A percentile compares a stretch with the other conserved stretches of the same genome.
These are phyloP conservation scores for Fusarium multiceps DNA, from an alignment of 2,329 filamentous ascomycete genomes.

Conservation along the genomic window DNA sequence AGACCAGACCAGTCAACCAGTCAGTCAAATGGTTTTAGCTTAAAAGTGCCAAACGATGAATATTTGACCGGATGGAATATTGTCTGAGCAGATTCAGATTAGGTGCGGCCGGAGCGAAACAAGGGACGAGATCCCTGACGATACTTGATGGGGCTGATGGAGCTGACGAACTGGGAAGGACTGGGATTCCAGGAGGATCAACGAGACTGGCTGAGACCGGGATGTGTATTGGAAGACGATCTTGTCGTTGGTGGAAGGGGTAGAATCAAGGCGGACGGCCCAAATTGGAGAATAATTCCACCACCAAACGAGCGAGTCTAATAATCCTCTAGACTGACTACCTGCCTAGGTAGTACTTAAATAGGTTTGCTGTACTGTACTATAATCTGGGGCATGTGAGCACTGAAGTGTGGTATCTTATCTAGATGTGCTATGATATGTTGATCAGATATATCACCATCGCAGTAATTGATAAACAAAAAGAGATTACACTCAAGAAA, in stretches of 20 bases:
- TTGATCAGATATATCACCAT: not conserved
- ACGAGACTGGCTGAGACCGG: constrained; percentile 36
- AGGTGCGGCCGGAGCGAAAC: constrained; percentile 36
- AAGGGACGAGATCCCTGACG: constrained; percentile 45
- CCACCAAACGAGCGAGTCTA: constrained; percentile 40
- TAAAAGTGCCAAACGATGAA: constrained; percentile 42
- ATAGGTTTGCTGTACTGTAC: not conserved
- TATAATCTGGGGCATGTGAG: not conserved
- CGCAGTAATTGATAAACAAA: not conserved
- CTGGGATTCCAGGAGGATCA: constrained; percentile 26
- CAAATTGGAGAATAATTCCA: constrained; percentile 46
- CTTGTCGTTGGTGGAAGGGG: constrained; percentile 48
- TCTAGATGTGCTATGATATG: not conserved
- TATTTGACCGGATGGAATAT: constrained; percentile 46
- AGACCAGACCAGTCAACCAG: not conserved
- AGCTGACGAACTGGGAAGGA: constrained; percentile 28
- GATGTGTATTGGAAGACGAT: constrained; percentile 21
- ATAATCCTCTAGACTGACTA: not conserved
- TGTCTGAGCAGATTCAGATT: constrained; percentile 44
- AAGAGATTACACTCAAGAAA: not conserved
- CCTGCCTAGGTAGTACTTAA: too few relatives aligned
- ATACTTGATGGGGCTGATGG: constrained; percentile 37
- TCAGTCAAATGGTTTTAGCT: not conserved
- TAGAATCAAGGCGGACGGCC: constrained; percentile 30
- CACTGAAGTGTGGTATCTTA: constrained; percentile 12